phyloP scores from a whole-genome alignment of 2,329 filamentous ascomycete species.

The Fusarium nisikadoi region DNA sequence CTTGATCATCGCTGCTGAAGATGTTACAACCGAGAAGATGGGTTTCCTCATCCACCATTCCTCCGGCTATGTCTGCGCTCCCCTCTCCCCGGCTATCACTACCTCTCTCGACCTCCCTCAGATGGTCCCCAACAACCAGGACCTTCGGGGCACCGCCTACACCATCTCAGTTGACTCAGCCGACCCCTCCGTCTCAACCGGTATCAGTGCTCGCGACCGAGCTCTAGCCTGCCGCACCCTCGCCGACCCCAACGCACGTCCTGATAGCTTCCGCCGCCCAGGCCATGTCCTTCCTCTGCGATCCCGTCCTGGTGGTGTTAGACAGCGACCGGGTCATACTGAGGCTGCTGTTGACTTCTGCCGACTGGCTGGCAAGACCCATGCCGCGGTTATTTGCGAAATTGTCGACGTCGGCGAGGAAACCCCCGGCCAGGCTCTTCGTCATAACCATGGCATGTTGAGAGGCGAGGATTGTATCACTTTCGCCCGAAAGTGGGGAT shows the following conservation, averaged over 20 bases:
- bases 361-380: conserved; percentile 79
- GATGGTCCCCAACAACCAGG: conserved; percentile 82
- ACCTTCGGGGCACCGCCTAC: conserved; percentile 92
- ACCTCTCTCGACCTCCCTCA: conserved; percentile 80
- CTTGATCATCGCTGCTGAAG: conserved; percentile 90
- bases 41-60: conserved; percentile 95
- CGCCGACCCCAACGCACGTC: conserved; percentile 69
- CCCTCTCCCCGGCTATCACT: conserved; percentile 76
- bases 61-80: conserved; percentile 91
- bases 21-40: conserved; percentile 89
- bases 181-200: conserved; percentile 80
- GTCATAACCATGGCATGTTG: conserved; percentile 85
- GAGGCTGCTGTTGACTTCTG: conserved; percentile 95
- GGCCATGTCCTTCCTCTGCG: conserved; percentile 91
- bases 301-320: conserved; percentile 81
- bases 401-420: conserved; percentile 86
- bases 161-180: conserved; percentile 87
- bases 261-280: conserved; percentile 77
- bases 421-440: conserved; percentile 73
- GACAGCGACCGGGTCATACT: conserved; percentile 85
- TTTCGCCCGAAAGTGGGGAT: conserved; percentile 88
- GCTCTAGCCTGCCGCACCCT: conserved; percentile 83
- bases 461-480: conserved; percentile 85
- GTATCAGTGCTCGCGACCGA: conserved; percentile 90
- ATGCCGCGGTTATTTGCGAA: conserved; percentile 88